phyloP scores from a whole-genome alignment of 805 yeast species.

The Starmerella potacharoeniae region DNA sequence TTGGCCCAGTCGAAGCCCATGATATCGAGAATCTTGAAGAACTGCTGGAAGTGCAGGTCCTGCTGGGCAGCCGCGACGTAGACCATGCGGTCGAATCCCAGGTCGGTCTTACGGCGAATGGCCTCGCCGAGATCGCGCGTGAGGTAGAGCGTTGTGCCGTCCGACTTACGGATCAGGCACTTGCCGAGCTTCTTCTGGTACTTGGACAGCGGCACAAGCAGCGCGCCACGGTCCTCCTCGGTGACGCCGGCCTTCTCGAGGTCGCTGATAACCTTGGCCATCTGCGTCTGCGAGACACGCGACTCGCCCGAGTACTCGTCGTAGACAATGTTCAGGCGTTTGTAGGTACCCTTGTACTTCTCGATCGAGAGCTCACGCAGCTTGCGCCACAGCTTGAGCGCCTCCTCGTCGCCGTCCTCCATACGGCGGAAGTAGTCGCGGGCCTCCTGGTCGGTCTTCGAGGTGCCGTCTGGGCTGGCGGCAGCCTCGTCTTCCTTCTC shows the following conservation, averaged over 20 bases:
- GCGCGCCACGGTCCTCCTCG: slow-evolving; percentile 83
- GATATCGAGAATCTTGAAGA: slow-evolving; percentile 84
- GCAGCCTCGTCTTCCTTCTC: slow-evolving; percentile 59
- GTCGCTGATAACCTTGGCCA: slow-evolving; percentile 51
- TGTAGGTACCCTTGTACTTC: slow-evolving; percentile 76
- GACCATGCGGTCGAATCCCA: slow-evolving; percentile 87
- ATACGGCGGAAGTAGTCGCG: slow-evolving; percentile 75
- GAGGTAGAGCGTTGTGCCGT: slow-evolving; percentile 86
- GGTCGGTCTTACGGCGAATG: slow-evolving; percentile 70
- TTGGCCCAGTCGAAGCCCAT: slow-evolving; percentile 84
- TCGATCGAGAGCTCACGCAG: slow-evolving; percentile 87
- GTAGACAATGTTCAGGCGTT: slow-evolving; percentile 78
- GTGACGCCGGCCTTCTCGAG: slow-evolving; percentile 61
- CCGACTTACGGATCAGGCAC: slow-evolving; percentile 83
- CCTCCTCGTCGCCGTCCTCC: slow-evolving; percentile 87
- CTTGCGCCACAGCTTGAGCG: slow-evolving; percentile 66
- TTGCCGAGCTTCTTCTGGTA: slow-evolving; percentile 88
- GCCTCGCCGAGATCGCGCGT: slow-evolving; percentile 98
- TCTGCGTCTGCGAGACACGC: slow-evolving; percentile 64
- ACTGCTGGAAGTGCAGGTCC: slow-evolving; percentile 86
- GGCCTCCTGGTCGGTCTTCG: slow-evolving; percentile 67
- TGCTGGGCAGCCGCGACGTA: slow-evolving; percentile 95
- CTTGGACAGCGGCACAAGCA: slow-evolving; percentile 70
- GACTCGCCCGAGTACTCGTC: slow-evolving; percentile 94
- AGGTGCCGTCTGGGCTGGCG: slow-evolving; percentile 39